A percentile compares a stretch with the other conserved stretches of the same genome.
These are phyloP conservation scores for Ceratobasidium sp. DNA, from an alignment of 1,284 basidiomycete genomes.

Conservation along the genomic window DNA sequence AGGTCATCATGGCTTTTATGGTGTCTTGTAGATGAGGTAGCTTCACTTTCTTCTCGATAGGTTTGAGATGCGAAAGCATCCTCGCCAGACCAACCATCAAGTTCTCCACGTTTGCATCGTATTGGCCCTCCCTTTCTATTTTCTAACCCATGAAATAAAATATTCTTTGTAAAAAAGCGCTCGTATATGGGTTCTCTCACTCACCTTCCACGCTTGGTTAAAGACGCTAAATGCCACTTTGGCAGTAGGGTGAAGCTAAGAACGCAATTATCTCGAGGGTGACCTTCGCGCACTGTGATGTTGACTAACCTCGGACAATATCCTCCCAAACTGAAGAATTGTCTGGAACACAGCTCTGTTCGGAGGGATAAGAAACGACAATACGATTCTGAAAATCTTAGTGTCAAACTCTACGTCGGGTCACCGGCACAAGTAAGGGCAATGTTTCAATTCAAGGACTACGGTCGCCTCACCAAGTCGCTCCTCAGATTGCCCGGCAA, in stretches of 20 bases:
- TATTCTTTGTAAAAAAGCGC: not conserved
- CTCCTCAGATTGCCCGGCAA: too few relatives aligned
- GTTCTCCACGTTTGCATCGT: not conserved
- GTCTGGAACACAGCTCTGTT: too few relatives aligned
- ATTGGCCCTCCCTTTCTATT: constrained; percentile 7
- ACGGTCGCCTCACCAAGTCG: too few relatives aligned
- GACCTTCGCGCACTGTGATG: too few relatives aligned
- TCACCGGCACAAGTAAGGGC: too few relatives aligned
- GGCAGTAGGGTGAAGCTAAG: constrained; percentile 1
- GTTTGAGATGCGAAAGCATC: not conserved
- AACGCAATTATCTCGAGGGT: too few relatives aligned
- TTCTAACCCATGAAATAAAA: not conserved
- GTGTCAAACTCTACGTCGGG: too few relatives aligned
- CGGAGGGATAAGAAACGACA: too few relatives aligned
- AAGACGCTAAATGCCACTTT: not conserved
- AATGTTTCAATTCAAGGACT: too few relatives aligned
- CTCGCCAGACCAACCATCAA: not conserved
- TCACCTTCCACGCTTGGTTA: not conserved
- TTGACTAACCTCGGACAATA: too few relatives aligned
- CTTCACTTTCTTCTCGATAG: not conserved
- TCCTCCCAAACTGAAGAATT: too few relatives aligned
- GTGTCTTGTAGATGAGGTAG: not conserved
- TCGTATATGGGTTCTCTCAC: not conserved
- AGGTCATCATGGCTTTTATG: not conserved
- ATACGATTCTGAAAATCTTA: too few relatives aligned